Percentiles rank a stretch among this genome's conserved stretches.
These are phyloP conservation scores for Saccharomyces hybrid DNA, from an alignment of 1,139 yeast species.

Conservation along the genomic window DNA sequence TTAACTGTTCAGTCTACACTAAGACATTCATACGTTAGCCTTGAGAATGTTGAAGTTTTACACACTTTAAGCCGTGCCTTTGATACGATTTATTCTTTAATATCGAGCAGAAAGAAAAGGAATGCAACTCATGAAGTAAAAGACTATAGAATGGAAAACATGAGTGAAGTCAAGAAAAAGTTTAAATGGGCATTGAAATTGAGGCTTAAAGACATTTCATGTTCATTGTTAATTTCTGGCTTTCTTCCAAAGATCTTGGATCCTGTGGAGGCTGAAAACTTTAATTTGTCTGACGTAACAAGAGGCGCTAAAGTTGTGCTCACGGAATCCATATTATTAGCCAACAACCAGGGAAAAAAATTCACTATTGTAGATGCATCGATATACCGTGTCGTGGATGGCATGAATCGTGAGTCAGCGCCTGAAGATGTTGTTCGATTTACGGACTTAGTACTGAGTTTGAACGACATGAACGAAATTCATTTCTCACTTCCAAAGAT, in stretches of 20 bases:
- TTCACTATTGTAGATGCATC: constrained; percentile 14
- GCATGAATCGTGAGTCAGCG: constrained; percentile 5
- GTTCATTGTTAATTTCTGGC: constrained; percentile 19
- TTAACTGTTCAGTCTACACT: constrained; percentile 19
- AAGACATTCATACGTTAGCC: constrained; percentile 20
- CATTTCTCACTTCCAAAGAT: constrained; percentile 13
- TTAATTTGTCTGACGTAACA: constrained; percentile 18
- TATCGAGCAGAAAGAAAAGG: background rate
- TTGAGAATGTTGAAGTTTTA: constrained; percentile 21
- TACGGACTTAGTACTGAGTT: constrained; percentile 9
- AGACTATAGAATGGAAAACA: background rate
- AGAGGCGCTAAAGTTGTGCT: constrained; percentile 21
- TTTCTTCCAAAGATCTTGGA: constrained; percentile 21
- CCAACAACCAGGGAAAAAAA: constrained; percentile 8
- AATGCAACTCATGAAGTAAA: background rate
- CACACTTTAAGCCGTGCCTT: constrained; percentile 13
- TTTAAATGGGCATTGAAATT: constrained; percentile 18
- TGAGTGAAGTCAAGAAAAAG: background rate
- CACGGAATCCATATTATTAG: constrained; percentile 16
- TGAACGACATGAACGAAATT: background rate
- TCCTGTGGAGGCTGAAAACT: constrained; percentile 14
- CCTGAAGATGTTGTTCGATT: constrained; percentile 16
- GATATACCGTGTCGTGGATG: constrained; percentile 19
- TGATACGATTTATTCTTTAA: background rate
- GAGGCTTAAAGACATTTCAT: constrained; percentile 22